Conservation (phyloP, 805 yeast species). For the Pichia pseudocactophila region DNA sequence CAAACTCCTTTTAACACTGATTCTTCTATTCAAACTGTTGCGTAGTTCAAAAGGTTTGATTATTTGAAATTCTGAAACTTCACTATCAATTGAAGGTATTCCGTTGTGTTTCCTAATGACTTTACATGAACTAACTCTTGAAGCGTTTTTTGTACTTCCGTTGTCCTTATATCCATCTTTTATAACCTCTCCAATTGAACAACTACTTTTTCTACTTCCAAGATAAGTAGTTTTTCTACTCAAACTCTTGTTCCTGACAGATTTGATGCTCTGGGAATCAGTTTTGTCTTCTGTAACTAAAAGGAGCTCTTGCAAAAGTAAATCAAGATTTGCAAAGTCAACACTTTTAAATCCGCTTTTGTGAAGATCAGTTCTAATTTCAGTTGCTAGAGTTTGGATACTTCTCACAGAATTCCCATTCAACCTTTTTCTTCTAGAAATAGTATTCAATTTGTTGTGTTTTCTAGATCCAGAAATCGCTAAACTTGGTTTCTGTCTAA, state of each 20-base stretch:
- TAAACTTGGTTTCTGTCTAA: background rate
- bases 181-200: too few relatives aligned
- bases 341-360: constrained; percentile 3
- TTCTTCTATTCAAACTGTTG: background rate
- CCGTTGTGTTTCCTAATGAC: background rate
- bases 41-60: constrained; percentile 1
- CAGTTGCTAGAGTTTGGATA: constrained; percentile 2
- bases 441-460: background rate
- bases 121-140: background rate
- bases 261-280: too few relatives aligned
- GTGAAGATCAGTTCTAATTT: background rate
- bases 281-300: background rate
- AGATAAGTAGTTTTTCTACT: background rate
- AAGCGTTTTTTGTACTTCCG: too few relatives aligned
- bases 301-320: constrained; percentile 3
- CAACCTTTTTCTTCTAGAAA: background rate
- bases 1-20: constrained; percentile 3
- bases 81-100: background rate
- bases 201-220: background rate
- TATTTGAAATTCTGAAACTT: background rate
- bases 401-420: constrained; percentile 1
- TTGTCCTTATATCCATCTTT: too few relatives aligned
- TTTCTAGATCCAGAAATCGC: background rate
- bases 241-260: too few relatives aligned
- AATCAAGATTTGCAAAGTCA: constrained; percentile 6